Conservation (phyloP, 495 filamentous ascomycete species). For the Talaromyces trachyspermus region DNA sequence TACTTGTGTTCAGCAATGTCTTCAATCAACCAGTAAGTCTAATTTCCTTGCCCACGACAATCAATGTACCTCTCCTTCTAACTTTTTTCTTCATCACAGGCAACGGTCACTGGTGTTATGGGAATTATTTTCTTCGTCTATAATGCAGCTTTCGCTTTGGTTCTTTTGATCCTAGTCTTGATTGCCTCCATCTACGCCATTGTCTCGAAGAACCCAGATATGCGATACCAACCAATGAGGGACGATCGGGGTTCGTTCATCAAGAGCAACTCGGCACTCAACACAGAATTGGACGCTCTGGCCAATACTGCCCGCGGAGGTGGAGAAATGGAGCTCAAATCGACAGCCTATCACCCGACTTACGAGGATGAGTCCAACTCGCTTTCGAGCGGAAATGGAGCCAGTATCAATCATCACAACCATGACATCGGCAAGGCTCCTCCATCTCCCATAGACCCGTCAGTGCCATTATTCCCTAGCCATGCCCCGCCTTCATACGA, state of each 20-base stretch:
- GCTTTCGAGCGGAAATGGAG: constrained; percentile 42
- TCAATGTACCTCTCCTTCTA: background rate
- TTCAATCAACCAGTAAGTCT: constrained; percentile 72
- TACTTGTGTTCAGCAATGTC: constrained; percentile 75
- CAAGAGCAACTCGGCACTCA: constrained; percentile 90
- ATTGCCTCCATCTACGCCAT: constrained; percentile 76
- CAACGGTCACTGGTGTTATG: constrained; percentile 84
- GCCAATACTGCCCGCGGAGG: constrained; percentile 80
- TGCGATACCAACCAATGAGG: constrained; percentile 91
- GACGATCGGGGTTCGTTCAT: constrained; percentile 96
- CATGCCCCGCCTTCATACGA: constrained; percentile 34
- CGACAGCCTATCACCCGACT: constrained; percentile 55
- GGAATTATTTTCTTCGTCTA: constrained; percentile 89
- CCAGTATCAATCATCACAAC: constrained; percentile 23
- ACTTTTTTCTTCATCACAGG: constrained; percentile 17
- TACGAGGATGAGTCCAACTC: constrained; percentile 77
- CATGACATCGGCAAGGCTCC: constrained; percentile 19
- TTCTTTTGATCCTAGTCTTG: constrained; percentile 82
- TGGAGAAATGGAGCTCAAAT: constrained; percentile 49
- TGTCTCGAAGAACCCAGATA: constrained; percentile 91
- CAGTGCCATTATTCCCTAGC: constrained; percentile 54
- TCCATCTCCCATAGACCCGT: constrained; percentile 55
- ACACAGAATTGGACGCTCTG: constrained; percentile 85
- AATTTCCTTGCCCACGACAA: background rate
- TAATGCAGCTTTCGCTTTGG: constrained; percentile 80